These are phyloP conservation scores for Persicaria tinctoria DNA, from an alignment of 148 eudicot species.

Conservation along the genomic window DNA sequence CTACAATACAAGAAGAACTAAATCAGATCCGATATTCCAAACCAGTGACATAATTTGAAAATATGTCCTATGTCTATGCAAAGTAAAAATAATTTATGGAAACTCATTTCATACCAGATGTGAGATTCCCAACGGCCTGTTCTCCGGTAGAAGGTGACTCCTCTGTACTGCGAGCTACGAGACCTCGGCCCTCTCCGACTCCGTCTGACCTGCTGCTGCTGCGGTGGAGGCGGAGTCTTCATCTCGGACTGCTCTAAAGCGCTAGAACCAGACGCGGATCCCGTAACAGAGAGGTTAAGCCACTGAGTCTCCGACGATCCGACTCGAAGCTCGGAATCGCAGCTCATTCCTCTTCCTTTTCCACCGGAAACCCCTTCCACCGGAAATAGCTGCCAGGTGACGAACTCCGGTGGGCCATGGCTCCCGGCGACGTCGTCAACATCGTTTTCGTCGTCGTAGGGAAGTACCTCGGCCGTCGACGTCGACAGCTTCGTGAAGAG, in stretches of 20 bases:
- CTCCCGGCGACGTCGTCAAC: conserved; percentile 40
- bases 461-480: conserved; percentile 38
- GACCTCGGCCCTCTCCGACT: conserved; percentile 42
- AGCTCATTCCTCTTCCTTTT: conserved; percentile 11
- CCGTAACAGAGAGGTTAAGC: conserved; percentile 37
- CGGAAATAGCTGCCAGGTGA: conserved; percentile 26
- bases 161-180: conserved; percentile 37
- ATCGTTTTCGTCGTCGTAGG: conserved; percentile 26
- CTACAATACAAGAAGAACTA: conserved; percentile 13
- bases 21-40: conserved; percentile 12
- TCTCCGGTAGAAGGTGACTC: conserved; percentile 38
- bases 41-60: not conserved
- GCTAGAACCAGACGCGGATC: conserved; percentile 22
- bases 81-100: not conserved
- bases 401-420: conserved; percentile 31
- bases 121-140: conserved; percentile 44
- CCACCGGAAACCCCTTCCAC: conserved; percentile 30
- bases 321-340: not conserved
- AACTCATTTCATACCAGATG: conserved; percentile 24
- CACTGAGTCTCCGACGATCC: conserved; percentile 23
- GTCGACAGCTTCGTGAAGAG: conserved; percentile 24
- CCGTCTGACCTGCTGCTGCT: conserved; percentile 22
- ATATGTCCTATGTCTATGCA: too few species aligned
- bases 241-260: conserved; percentile 1
- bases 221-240: conserved; percentile 13